These are phyloP conservation scores for Corynespora cassiicola DNA, from an alignment of 2,329 filamentous ascomycete species.

Conservation along the genomic window DNA sequence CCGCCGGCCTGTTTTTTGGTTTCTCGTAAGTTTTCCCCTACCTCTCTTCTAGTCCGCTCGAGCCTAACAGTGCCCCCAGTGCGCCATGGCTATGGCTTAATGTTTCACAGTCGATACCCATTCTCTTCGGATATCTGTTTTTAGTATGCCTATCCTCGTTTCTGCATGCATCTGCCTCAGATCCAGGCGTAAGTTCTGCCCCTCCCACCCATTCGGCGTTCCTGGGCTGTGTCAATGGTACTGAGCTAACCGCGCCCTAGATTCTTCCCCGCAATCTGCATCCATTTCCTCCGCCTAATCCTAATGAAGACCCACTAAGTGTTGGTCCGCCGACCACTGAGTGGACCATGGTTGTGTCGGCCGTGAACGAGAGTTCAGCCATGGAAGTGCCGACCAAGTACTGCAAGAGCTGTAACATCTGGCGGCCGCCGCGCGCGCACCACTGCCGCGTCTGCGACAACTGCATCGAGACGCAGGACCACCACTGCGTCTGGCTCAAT, in stretches of 20 bases:
- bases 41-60: not conserved
- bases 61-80: constrained; percentile 42
- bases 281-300: constrained; percentile 77
- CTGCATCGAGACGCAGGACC: constrained; percentile 95
- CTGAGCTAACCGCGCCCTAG: constrained; percentile 55
- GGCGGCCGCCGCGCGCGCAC: constrained; percentile 93
- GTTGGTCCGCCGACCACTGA: constrained; percentile 87
- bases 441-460: constrained; percentile 98
- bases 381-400: constrained; percentile 99
- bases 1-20: constrained; percentile 81
- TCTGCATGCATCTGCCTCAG: constrained; percentile 86
- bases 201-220: not conserved
- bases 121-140: constrained; percentile 90
- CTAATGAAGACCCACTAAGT: constrained; percentile 79
- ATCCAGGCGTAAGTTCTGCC: constrained; percentile 79
- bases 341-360: constrained; percentile 90
- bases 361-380: constrained; percentile 75
- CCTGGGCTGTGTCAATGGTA: not conserved
- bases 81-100: constrained; percentile 86
- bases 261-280: constrained; percentile 93
- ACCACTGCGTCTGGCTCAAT: constrained; percentile 99
- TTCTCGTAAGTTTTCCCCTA: constrained; percentile 65
- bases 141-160: constrained; percentile 93
- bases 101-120: constrained; percentile 85
- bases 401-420: constrained; percentile 96